A percentile compares a stretch with the other conserved stretches of the same genome.
Evolutionary conservation across 768 basidiomycete genomes (phyloP).

Genomic region (Serendipita sp.): DNA sequence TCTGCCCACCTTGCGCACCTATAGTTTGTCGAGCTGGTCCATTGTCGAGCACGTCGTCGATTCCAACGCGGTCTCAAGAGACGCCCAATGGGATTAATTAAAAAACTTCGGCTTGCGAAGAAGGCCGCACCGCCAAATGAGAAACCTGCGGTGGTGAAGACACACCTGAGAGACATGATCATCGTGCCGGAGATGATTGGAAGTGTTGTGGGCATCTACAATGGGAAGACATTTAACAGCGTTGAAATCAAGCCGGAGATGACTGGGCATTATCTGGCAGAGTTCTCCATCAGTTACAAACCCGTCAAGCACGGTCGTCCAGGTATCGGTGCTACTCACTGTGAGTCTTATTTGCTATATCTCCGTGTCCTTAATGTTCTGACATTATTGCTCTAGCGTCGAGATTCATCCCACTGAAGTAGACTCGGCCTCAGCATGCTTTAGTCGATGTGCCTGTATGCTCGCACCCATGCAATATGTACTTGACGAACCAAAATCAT

Average conservation of each 20-base stretch:
- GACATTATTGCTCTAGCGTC: constrained; percentile 21
- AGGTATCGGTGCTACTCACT: constrained; percentile 92
- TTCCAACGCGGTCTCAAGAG: constrained; percentile 99
- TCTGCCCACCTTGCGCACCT: constrained; percentile 2
- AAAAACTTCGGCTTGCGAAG: constrained; percentile 99
- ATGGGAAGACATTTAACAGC: constrained; percentile 91
- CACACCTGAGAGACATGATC: constrained; percentile 98
- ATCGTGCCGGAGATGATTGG: constrained; percentile 99
- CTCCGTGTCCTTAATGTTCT: constrained; percentile 22
- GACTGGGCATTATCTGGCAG: constrained; percentile 98
- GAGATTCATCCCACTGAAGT: constrained; percentile 81
- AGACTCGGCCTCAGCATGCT: constrained; percentile 22
- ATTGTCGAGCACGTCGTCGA: constrained; percentile 94
- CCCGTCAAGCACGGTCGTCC: constrained; percentile 99
- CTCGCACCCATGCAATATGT: background rate
- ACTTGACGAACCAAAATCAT: background rate
- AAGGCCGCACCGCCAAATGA: constrained; percentile 98
- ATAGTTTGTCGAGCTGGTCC: constrained; percentile 87
- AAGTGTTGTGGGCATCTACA: constrained; percentile 94
- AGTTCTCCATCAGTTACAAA: constrained; percentile 93
- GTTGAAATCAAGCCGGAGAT: constrained; percentile 99
- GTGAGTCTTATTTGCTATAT: constrained; percentile 28
- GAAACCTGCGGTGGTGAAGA: constrained; percentile 98
- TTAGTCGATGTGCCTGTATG: background rate
- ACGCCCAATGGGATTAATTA: constrained; percentile 95